These are phyloP conservation scores for Pholiota microspora DNA, from an alignment of 768 basidiomycete species.

Conservation along the genomic window DNA sequence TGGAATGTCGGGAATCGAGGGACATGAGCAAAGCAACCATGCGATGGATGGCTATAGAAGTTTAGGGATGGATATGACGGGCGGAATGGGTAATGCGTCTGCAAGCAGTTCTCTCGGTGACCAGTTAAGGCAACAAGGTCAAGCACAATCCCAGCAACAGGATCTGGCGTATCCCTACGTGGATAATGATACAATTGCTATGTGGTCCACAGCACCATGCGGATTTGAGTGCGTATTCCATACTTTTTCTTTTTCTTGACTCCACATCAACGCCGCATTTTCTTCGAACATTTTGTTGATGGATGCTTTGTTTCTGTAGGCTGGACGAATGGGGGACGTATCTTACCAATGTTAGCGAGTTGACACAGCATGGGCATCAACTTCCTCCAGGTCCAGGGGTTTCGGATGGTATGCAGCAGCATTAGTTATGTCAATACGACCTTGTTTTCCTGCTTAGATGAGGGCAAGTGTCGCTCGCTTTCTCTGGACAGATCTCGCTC, in stretches of 20 bases:
- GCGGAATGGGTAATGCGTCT: neutral
- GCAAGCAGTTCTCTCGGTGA: neutral
- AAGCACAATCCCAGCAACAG: conserved; percentile 6
- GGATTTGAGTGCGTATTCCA: conserved; percentile 56
- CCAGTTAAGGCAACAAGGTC: conserved; percentile 1
- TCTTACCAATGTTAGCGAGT: conserved; percentile 38
- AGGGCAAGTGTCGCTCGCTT: neutral
- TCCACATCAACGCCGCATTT: too few relatives aligned
- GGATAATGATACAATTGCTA: conserved; percentile 53
- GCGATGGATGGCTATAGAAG: conserved; percentile 1
- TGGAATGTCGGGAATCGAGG: neutral
- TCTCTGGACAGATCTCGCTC: too few relatives aligned
- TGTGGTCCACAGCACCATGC: conserved; percentile 70
- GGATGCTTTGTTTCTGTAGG: conserved; percentile 23
- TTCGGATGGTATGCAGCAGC: conserved; percentile 8
- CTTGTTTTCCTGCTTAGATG: neutral
- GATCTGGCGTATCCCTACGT: conserved; percentile 20
- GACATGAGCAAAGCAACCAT: neutral
- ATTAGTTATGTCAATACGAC: neutral
- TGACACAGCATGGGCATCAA: conserved; percentile 21
- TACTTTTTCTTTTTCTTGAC: neutral
- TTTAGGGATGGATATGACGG: conserved; percentile 7
- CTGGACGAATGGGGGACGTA: conserved; percentile 46
- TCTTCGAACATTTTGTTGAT: neutral
- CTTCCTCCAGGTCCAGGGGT: neutral